These are phyloP conservation scores for Neospermospora avenae DNA, from an alignment of 2,329 filamentous ascomycete genomes.

Conservation along the genomic window DNA sequence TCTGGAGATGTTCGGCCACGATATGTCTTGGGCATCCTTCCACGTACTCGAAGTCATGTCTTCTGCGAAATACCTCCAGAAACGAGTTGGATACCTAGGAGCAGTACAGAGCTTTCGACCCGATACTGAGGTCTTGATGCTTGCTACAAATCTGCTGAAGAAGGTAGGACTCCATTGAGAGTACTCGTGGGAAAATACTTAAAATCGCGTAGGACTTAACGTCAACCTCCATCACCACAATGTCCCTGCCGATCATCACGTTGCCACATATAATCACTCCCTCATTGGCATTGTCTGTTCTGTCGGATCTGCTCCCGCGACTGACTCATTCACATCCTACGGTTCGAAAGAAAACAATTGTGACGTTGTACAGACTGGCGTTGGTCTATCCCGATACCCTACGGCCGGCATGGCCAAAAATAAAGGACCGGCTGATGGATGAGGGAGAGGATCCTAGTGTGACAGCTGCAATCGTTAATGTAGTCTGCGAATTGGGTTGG, in stretches of 20 bases:
- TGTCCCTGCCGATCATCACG: constrained; percentile 81
- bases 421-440: constrained; percentile 91
- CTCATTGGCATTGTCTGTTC: constrained; percentile 83
- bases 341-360: constrained; percentile 92
- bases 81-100: constrained; percentile 90
- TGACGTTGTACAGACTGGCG: constrained; percentile 88
- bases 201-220: constrained; percentile 60
- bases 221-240: constrained; percentile 68
- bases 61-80: constrained; percentile 89
- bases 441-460: constrained; percentile 87
- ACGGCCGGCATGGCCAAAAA: constrained; percentile 91
- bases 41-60: constrained; percentile 99
- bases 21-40: constrained; percentile 99
- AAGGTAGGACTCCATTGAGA: constrained; percentile 54
- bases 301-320: constrained; percentile 82
- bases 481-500: constrained; percentile 95
- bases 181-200: constrained; percentile 10
- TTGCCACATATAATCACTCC: constrained; percentile 95
- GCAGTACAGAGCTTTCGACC: constrained; percentile 94
- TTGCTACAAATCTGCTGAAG: constrained; percentile 94
- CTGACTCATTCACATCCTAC: constrained; percentile 81
- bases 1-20: constrained; percentile 97
- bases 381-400: constrained; percentile 96
- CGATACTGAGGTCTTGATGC: constrained; percentile 95
- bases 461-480: constrained; percentile 93